Evolutionary conservation across 352 stramenopile genomes (phyloP).

Genomic region (Phytopythium mirpurense): DNA sequence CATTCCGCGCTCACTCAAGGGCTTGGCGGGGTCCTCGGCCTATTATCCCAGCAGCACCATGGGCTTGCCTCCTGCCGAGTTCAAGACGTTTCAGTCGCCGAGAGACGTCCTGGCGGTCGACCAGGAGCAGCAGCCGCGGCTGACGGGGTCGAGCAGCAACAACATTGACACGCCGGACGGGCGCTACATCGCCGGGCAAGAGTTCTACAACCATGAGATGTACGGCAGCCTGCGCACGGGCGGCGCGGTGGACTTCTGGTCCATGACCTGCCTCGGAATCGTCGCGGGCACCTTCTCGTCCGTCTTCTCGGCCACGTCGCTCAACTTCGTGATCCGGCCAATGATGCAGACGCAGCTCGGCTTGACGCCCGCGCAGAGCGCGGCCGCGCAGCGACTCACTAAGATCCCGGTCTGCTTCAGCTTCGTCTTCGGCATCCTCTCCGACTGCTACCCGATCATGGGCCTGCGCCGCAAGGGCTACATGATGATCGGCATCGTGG

Average conservation of each 20-base stretch:
- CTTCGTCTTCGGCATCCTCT: slow-evolving; percentile 75
- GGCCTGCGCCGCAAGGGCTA: slow-evolving; percentile 75
- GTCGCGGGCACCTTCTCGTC: slow-evolving; percentile 38
- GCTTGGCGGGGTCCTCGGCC: too few relatives aligned
- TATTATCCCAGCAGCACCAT: background rate
- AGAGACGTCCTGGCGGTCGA: background rate
- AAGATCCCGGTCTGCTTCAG: slow-evolving; percentile 66
- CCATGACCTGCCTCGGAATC: slow-evolving; percentile 25
- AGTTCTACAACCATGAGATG: slow-evolving; percentile 55
- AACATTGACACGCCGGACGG: background rate
- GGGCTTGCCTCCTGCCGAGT: slow-evolving; percentile 1
- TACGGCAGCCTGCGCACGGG: slow-evolving; percentile 43
- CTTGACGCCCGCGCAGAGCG: slow-evolving; percentile 13
- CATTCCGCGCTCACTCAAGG: too few relatives aligned
- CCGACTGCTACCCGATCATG: slow-evolving; percentile 76
- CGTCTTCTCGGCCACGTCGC: slow-evolving; percentile 30
- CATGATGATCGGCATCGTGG: slow-evolving; percentile 48
- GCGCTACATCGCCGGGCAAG: slow-evolving; percentile 12
- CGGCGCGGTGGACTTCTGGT: slow-evolving; percentile 33
- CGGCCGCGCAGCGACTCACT: slow-evolving; percentile 23
- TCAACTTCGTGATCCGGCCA: slow-evolving; percentile 17
- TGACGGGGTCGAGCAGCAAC: slow-evolving; percentile 5
- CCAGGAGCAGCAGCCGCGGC: too few relatives aligned
- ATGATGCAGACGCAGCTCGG: slow-evolving; percentile 25
- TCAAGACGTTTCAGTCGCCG: slow-evolving; percentile 7